Evolutionary conservation across 306 rosid genomes (phyloP).

Genomic region (Sesbania bispinosa): DNA sequence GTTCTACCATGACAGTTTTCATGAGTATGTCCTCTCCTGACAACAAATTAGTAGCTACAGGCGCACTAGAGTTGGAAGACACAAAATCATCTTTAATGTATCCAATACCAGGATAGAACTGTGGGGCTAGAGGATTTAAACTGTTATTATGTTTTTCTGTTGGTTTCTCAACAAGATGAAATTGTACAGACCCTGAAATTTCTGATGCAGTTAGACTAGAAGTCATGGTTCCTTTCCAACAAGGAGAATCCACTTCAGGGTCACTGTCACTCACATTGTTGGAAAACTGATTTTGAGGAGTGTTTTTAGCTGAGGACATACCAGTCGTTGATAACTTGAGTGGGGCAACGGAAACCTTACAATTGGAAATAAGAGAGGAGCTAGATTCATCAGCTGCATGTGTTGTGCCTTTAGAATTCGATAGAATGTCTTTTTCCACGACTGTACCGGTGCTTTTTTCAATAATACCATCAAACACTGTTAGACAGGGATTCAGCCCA

Average conservation of each 20-base stretch:
- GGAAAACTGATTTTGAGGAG: conserved; percentile 32
- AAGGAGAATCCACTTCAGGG: conserved; percentile 66
- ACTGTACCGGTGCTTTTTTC: not conserved
- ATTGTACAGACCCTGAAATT: conserved; percentile 29
- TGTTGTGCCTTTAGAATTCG: conserved; percentile 21
- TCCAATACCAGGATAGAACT: conserved; percentile 50
- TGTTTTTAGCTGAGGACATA: conserved; percentile 25
- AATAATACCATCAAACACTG: conserved; percentile 16
- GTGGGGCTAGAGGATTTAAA: conserved; percentile 68
- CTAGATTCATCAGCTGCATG: conserved; percentile 20
- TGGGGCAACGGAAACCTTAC: conserved; percentile 17
- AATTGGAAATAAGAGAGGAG: conserved; percentile 24
- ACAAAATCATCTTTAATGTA: conserved; percentile 30
- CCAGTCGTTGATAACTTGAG: conserved; percentile 30
- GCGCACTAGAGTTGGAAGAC: conserved; percentile 29
- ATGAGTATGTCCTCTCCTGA: conserved; percentile 30
- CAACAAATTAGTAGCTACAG: conserved; percentile 28
- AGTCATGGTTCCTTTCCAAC: conserved; percentile 53
- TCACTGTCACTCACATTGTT: conserved; percentile 36
- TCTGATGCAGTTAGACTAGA: conserved; percentile 27
- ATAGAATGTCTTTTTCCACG: conserved; percentile 30
- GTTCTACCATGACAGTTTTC: conserved; percentile 26
- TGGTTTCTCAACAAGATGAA: conserved; percentile 29
- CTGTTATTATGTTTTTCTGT: conserved; percentile 34
- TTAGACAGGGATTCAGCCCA: conserved; percentile 20